These are phyloP conservation scores for Scedosporium dehoogii DNA, from an alignment of 2,329 filamentous ascomycete species.

Conservation along the genomic window DNA sequence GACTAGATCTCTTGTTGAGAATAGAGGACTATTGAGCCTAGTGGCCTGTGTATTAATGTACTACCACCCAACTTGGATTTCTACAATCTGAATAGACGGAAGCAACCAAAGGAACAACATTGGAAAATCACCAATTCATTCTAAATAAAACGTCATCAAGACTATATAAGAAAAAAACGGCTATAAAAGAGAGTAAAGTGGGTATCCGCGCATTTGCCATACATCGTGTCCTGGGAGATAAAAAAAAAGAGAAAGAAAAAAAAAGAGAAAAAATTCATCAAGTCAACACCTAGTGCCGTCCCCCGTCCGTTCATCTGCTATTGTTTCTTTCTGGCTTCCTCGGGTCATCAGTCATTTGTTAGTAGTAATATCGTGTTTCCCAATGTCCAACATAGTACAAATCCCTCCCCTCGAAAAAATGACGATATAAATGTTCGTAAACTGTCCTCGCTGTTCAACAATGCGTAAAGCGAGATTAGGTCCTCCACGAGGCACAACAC, in stretches of 20 bases:
- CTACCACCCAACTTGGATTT: too few species aligned
- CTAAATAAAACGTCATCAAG: not conserved
- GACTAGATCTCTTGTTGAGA: not conserved
- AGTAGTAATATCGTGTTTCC: not conserved
- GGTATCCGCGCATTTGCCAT: slow-evolving; percentile 1
- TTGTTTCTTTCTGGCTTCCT: not conserved
- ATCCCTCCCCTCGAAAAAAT: not conserved
- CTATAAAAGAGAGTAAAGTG: not conserved
- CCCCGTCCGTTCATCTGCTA: not conserved
- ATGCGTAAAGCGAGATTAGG: too few species aligned
- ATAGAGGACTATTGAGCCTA: too few species aligned
- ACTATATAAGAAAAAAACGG: not conserved
- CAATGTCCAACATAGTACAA: slow-evolving; percentile 2
- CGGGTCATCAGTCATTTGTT: not conserved
- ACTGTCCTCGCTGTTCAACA: too few species aligned
- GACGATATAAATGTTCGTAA: not conserved
- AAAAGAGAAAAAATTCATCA: not conserved
- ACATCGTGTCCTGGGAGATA: not conserved
- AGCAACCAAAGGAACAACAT: not conserved
- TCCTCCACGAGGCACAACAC: too few species aligned
- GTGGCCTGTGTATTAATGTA: too few species aligned
- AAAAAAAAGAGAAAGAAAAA: not conserved
- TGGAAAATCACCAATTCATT: not conserved
- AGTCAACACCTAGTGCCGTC: not conserved
- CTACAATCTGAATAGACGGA: not conserved